Evolutionary conservation across 257 asterid genomes (phyloP).

Genomic region (Gentiana dahurica): DNA sequence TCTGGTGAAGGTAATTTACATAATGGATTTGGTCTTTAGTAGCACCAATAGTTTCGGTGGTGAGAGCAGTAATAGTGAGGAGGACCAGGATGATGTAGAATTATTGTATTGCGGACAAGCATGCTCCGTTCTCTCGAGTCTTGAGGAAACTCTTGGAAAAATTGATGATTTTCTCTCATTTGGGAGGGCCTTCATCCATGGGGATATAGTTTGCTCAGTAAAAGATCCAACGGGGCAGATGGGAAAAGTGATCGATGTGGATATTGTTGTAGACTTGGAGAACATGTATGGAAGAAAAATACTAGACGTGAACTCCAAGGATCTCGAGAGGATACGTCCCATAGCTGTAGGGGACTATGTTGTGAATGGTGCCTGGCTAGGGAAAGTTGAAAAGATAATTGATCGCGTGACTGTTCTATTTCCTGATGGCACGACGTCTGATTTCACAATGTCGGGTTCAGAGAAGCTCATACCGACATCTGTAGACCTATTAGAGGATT

Average conservation of each 20-base stretch:
- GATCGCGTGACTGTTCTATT: constrained; percentile 49
- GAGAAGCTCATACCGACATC: constrained; percentile 50
- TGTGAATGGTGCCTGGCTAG: constrained; percentile 67
- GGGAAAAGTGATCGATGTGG: constrained; percentile 65
- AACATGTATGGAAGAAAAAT: constrained; percentile 44
- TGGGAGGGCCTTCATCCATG: constrained; percentile 52
- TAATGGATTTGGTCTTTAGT: constrained; percentile 56
- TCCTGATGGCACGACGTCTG: constrained; percentile 58
- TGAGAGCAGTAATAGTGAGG: constrained; percentile 50
- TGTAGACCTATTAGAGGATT: constrained; percentile 58
- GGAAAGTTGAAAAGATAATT: constrained; percentile 63
- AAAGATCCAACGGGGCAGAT: constrained; percentile 61
- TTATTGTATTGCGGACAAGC: constrained; percentile 72
- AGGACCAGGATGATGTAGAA: constrained; percentile 73
- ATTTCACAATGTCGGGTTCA: constrained; percentile 33
- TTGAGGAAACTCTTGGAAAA: constrained; percentile 66
- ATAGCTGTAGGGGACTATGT: constrained; percentile 59
- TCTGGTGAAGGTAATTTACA: too few species aligned
- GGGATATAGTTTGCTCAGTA: constrained; percentile 65
- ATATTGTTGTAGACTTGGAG: constrained; percentile 63
- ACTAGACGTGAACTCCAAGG: constrained; percentile 27
- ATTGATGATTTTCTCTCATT: constrained; percentile 87
- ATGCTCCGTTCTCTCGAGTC: constrained; percentile 60
- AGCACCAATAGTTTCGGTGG: constrained; percentile 72
- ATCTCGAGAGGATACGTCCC: constrained; percentile 47